phyloP scores from a whole-genome alignment of 257 asterid species.

The Mentha longifolia region DNA sequence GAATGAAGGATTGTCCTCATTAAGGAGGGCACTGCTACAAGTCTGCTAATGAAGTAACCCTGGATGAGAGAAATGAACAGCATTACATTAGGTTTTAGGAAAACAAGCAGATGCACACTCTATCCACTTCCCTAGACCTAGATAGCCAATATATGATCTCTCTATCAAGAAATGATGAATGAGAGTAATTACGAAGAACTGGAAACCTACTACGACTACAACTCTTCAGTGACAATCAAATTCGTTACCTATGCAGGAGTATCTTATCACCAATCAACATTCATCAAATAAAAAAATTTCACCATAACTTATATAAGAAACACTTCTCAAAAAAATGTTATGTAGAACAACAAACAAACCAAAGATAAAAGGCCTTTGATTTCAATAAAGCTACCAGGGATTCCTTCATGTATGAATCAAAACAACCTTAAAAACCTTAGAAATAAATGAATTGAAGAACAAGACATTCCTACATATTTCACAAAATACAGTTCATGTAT shows the following conservation, averaged over 20 bases:
- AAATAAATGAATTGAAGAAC: no score
- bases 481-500: no score
- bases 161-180: conserved; percentile 12
- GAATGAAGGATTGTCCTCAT: conserved; percentile 71
- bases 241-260: conserved; percentile 10
- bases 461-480: no score
- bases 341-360: no score
- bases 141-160: conserved; percentile 22
- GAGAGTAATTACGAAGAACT: conserved; percentile 23
- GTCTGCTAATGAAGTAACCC: conserved; percentile 80
- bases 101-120: conserved; percentile 7
- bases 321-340: no score
- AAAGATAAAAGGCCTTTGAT: no score
- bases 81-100: not conserved
- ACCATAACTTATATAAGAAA: no score
- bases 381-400: no score
- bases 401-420: no score
- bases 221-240: conserved; percentile 16
- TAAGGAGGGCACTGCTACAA: conserved; percentile 87
- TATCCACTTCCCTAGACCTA: conserved; percentile 20
- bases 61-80: conserved; percentile 42
- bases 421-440: no score
- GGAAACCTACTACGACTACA: no score
- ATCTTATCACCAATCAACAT: not conserved
- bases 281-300: conserved; percentile 11